Evolutionary conservation across 129 eudicot genomes (phyloP).

Genomic region (Glebionis coronaria): DNA sequence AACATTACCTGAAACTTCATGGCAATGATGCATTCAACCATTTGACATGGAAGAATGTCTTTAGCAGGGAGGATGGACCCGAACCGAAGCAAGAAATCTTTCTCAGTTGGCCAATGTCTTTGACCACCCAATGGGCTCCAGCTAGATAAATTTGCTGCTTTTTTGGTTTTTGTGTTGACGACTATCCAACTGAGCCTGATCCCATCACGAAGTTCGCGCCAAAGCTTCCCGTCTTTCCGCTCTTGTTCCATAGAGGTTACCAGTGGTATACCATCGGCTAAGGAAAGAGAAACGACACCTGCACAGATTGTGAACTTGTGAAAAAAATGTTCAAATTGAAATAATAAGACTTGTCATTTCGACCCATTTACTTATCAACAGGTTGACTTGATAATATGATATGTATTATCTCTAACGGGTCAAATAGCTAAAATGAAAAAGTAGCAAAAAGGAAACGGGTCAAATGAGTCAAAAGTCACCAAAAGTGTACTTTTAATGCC

Average conservation of each 20-base stretch:
- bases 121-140: slow-evolving; percentile 84
- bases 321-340: background rate
- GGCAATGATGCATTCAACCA: slow-evolving; percentile 70
- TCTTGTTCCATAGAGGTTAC: slow-evolving; percentile 68
- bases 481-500: background rate
- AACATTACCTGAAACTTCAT: slow-evolving; percentile 55
- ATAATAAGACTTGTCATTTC: background rate
- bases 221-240: slow-evolving; percentile 88
- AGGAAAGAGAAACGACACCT: slow-evolving; percentile 47
- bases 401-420: background rate
- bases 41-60: slow-evolving; percentile 75
- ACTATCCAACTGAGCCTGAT: slow-evolving; percentile 88
- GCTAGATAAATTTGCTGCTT: slow-evolving; percentile 87
- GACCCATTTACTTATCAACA: background rate
- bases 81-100: slow-evolving; percentile 74
- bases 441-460: no score
- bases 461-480: background rate
- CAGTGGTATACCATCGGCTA: slow-evolving; percentile 64
- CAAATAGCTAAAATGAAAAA: background rate
- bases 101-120: slow-evolving; percentile 92
- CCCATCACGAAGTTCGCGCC: slow-evolving; percentile 74
- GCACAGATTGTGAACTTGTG: background rate
- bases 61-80: slow-evolving; percentile 91
- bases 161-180: slow-evolving; percentile 65
- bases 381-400: background rate